Evolutionary conservation across 768 basidiomycete genomes (phyloP), one percentile per base, ranked within the genome.

Genomic region (Tephrocybe sp.): DNA sequence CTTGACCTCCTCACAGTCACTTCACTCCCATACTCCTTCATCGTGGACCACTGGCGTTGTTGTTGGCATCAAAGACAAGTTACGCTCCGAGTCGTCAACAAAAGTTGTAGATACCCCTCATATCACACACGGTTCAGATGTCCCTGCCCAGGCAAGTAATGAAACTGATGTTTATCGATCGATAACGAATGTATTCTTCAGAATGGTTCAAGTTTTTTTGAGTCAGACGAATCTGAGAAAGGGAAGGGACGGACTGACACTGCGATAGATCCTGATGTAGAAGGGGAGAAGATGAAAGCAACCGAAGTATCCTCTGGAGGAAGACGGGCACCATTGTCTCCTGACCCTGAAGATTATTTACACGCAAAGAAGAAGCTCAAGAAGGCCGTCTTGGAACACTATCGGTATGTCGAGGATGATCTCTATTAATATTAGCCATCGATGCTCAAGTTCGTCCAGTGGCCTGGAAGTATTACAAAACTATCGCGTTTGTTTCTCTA

Each of bases 351-450:
- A 38, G 81, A 86, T 47, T 99, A 97, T 66, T 72, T 82, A 33
- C 72, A 81, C 33, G 94, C 94, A n/a, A 91, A 88, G 69, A 84
- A 83, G 64, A 83, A 82, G 60, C 74, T 99, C 38, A 89, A 89
- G 65, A 84, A 82, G 52, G 97, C 95, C 1, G 76, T 89, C 0
- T 57, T 84, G 42, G 92, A 95, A 60, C 86, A 86, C 63, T 95
- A 98, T 66, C 79, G 82, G 86, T 86, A 57, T n/a, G 33, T 15
- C 13, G 15, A 10, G 4, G 11, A 7, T 34, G 4, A n/a, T 9
- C 15, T n/a, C 11, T 34, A 12, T n/a, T n/a, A 15, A 34, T 34
- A 4, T n/a, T 15, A 15, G 11, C 7, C 15, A 12, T n/a, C 15
- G 33, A 34, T 4, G 8, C 4, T 15, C 13, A 5, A 11, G 27